These are phyloP conservation scores for Cryptococcus deneoformans DNA, from an alignment of 1,284 basidiomycete genomes.

Conservation along the genomic window DNA sequence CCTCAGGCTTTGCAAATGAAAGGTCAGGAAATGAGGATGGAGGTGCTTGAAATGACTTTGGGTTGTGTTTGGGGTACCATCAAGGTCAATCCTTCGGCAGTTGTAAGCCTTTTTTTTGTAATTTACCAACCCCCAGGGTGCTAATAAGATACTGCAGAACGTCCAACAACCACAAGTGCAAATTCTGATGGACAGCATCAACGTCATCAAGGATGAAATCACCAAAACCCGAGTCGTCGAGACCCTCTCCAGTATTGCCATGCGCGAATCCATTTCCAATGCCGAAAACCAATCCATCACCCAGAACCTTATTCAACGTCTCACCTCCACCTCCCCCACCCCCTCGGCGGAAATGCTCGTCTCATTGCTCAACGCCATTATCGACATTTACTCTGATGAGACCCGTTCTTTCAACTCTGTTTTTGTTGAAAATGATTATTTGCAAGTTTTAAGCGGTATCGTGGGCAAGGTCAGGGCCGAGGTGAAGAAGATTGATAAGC, in stretches of 20 bases:
- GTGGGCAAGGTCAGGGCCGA: constrained; percentile 61
- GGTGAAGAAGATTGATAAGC: constrained; percentile 54
- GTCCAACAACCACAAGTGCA: constrained; percentile 56
- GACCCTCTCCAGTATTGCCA: constrained; percentile 74
- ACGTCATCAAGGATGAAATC: constrained; percentile 56
- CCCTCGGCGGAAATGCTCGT: constrained; percentile 64
- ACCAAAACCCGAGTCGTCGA: constrained; percentile 75
- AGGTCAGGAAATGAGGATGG: constrained; percentile 48
- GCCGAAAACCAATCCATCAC: constrained; percentile 58
- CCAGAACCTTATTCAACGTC: constrained; percentile 19
- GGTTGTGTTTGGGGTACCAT: constrained; percentile 51
- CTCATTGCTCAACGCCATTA: constrained; percentile 78
- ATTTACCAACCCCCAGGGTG: constrained; percentile 20
- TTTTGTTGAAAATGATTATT: constrained; percentile 63
- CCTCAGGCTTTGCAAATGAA: constrained; percentile 30
- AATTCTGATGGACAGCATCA: constrained; percentile 65
- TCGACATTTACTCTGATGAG: constrained; percentile 96
- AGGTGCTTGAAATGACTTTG: constrained; percentile 46
- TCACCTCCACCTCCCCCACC: constrained; percentile 51
- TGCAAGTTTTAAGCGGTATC: constrained; percentile 56
- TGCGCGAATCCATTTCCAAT: constrained; percentile 59
- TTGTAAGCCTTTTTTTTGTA: constrained; percentile 23
- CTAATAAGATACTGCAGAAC: constrained; percentile 29
- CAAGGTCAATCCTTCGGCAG: constrained; percentile 30
- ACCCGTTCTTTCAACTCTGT: constrained; percentile 69